Base-by-base conservation (phyloP, 179 eudicot species). In the Carnegiea gigantea region DNA sequence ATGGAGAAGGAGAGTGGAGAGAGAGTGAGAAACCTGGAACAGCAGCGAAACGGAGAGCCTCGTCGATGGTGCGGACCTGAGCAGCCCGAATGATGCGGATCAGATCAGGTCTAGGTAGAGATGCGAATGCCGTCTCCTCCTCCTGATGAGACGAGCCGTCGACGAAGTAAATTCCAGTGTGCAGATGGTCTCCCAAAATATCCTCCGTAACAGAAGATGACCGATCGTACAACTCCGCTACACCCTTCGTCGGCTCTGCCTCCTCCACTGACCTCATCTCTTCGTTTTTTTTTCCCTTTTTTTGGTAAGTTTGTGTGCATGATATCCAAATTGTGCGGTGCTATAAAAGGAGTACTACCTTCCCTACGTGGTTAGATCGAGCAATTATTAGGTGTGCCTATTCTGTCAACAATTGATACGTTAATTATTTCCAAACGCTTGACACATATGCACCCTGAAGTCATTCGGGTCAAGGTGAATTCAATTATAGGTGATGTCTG, bases 101-200 rank as follows among this genome's bases (percentile, higher is more conserved):
- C 93, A 92, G 98, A 83, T 96, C 98, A 12, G 88, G 38, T 9
- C 86, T 89, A 46, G 49, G 36, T 33, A 46, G 36, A 92, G 98
- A 43, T 92, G 89, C 9, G 49, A 10, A 28, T 90, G 83, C 76
- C 90, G 78, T 9, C 2, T 84, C 86, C 30, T 74, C 24, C 17
- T 46, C 10, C 49, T 46, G 49, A 46, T 86, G 46, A 43, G 81
- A 68, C 5, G 90, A 9, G 48, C 9, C 83, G 0, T 88, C 89
- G 70, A 28, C 30, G 30, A 28, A 28, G 30, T 93, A 93, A 77
- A 64, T 92, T 1, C 98, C 98, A 75, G 92, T 95, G 78, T 93
- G 97, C 97, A 93, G 89, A 81, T 93, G 95, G 70, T 92, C 98
- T 13, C 98, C 98, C 98, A 95, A 93, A 2, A 93, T 87, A 44